These are phyloP conservation scores for Fusarium albosuccineum DNA, from an alignment of 2,329 filamentous ascomycete species.

Conservation along the genomic window DNA sequence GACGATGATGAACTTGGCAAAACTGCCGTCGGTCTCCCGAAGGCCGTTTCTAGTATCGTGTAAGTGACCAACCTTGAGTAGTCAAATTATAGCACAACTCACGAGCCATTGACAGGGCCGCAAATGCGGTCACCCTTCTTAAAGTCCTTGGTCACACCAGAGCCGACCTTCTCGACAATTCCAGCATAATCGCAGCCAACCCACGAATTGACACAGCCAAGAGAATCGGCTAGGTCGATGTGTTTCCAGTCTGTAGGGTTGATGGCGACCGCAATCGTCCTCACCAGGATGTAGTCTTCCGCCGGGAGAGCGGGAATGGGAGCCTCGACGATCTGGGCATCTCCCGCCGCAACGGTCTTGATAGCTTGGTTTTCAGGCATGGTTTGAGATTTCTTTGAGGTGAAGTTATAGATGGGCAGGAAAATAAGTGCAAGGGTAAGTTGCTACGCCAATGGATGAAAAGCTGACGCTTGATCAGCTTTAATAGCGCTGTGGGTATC, in stretches of 20 bases:
- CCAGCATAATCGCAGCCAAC: constrained; percentile 62
- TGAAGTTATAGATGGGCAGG: too few species aligned
- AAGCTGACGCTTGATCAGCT: too few species aligned
- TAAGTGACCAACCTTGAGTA: too few species aligned
- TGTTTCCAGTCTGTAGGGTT: constrained; percentile 54
- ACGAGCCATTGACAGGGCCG: constrained; percentile 29
- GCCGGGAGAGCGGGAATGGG: constrained; percentile 15
- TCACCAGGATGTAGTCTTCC: constrained; percentile 49
- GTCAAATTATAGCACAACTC: not conserved
- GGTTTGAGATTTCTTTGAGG: too few species aligned
- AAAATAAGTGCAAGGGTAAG: too few species aligned
- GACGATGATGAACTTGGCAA: constrained; percentile 55
- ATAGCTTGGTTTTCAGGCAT: constrained; percentile 9
- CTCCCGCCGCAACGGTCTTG: constrained; percentile 16
- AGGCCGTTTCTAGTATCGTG: too few species aligned
- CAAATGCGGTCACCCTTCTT: constrained; percentile 62
- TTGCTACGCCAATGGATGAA: too few species aligned
- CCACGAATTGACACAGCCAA: constrained; percentile 22
- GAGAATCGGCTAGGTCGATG: constrained; percentile 35
- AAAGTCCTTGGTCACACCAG: constrained; percentile 53
- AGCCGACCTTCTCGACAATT: constrained; percentile 60
- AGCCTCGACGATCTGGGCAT: constrained; percentile 12
- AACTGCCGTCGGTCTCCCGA: constrained; percentile 51
- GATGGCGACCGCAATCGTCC: constrained; percentile 49
- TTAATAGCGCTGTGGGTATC: too few species aligned